Conservation (phyloP, 495 filamentous ascomycete species). For the Penicillium psychrofluorescens region DNA sequence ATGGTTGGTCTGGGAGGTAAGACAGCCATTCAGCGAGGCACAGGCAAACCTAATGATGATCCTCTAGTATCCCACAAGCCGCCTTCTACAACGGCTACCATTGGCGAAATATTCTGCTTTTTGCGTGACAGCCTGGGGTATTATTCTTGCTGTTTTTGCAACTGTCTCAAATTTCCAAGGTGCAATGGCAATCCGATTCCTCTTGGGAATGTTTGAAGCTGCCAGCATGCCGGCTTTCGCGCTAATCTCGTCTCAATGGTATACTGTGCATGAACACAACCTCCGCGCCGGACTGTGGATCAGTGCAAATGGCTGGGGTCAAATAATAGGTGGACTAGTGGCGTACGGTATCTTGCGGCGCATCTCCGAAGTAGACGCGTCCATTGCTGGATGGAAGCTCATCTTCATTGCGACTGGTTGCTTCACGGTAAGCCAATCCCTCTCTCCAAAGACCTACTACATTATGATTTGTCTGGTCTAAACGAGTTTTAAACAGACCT, state of each 20-base stretch:
- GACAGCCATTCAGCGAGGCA: background rate
- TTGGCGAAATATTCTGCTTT: slow-evolving; percentile 47
- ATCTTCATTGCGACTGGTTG: slow-evolving; percentile 56
- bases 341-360: slow-evolving; percentile 55
- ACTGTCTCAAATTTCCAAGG: slow-evolving; percentile 31
- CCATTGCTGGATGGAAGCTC: slow-evolving; percentile 54
- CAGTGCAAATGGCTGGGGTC: slow-evolving; percentile 48
- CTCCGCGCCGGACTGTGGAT: slow-evolving; percentile 49
- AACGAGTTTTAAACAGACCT: background rate
- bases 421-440: slow-evolving; percentile 32
- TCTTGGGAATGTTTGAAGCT: slow-evolving; percentile 50
- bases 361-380: slow-evolving; percentile 33
- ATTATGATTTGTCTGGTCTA: too few relatives aligned
- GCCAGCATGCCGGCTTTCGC: slow-evolving; percentile 52
- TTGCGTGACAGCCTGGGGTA: slow-evolving; percentile 48
- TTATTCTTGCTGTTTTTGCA: slow-evolving; percentile 40
- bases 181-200: slow-evolving; percentile 44
- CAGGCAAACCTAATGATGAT: background rate
- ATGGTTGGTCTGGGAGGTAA: slow-evolving; percentile 44
- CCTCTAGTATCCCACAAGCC: slow-evolving; percentile 43
- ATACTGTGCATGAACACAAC: slow-evolving; percentile 47
- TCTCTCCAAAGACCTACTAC: too few relatives aligned
- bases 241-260: slow-evolving; percentile 50
- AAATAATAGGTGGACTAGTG: slow-evolving; percentile 51
- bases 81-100: slow-evolving; percentile 46